Evolutionary conservation across 306 rosid genomes (phyloP).

Genomic region (Carpinus viminea): DNA sequence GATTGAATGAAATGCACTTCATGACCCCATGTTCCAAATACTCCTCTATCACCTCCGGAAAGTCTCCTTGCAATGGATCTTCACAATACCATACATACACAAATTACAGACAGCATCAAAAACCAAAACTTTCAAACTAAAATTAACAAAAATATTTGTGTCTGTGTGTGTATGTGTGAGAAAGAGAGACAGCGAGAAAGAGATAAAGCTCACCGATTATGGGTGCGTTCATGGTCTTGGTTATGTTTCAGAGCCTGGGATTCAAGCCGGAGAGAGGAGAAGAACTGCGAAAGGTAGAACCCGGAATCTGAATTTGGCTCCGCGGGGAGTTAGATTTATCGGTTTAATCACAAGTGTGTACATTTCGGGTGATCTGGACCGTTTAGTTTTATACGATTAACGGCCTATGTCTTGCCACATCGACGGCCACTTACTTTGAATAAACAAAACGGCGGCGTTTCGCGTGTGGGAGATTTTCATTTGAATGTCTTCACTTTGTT

Average conservation of each 20-base stretch:
- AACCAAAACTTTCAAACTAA: background rate
- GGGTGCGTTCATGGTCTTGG: slow-evolving; percentile 52
- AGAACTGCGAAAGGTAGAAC: background rate
- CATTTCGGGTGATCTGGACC: too few relatives aligned
- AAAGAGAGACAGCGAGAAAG: background rate
- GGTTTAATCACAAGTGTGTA: too few relatives aligned
- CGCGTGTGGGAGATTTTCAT: too few relatives aligned
- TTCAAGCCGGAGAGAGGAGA: background rate
- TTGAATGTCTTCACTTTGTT: too few relatives aligned
- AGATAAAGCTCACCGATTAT: slow-evolving; percentile 55
- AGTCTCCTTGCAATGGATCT: slow-evolving; percentile 96
- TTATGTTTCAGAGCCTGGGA: background rate
- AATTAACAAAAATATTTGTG: background rate
- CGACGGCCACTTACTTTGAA: too few relatives aligned
- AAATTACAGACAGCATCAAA: background rate
- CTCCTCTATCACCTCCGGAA: slow-evolving; percentile 98
- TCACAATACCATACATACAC: slow-evolving; percentile 15
- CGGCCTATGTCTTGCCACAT: too few relatives aligned
- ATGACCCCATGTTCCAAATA: slow-evolving; percentile 83
- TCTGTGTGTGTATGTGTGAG: background rate
- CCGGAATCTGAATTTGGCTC: background rate
- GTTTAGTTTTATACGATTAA: too few relatives aligned
- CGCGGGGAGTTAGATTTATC: too few relatives aligned
- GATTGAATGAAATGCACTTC: slow-evolving; percentile 93
- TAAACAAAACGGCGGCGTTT: too few relatives aligned